Base-by-base conservation (phyloP, 1,284 basidiomycete species). In the Boletus smithii region DNA sequence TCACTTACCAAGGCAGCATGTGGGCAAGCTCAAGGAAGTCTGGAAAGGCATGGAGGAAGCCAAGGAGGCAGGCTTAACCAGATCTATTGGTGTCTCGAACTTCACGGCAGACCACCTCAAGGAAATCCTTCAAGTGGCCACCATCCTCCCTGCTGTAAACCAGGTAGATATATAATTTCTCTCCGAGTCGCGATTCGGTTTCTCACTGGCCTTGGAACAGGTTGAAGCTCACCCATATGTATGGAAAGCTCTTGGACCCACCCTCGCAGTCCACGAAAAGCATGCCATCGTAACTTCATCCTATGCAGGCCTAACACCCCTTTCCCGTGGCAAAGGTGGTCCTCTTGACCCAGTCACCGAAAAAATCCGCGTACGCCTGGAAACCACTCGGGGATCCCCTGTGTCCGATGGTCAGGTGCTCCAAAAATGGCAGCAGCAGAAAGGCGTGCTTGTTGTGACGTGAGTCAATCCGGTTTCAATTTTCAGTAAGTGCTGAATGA, bases 61-160 rank as follows among this genome's bases (percentile, higher is more conserved):
- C 41, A 76, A 87, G 66, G 68, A 69, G 39, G 80, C 80, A 38
- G 88, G 88, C 1, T 68, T 91, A 37, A 72, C 87, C 31, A 85
- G 77, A 65, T 83, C 81, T 33, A 88, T 95, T 49, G 92, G 92
- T 2, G 89, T 95, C 13, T 89, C 85, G 45, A 95, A 95, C 71
- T 93, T 86, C 66, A 76, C 73, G 14, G 73, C 83, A 16, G 69
- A 79, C 49, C 76, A 93, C 55, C 67, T 94, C 35, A 67, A 82
- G 50, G 76, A 77, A 43, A 69, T 92, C 31, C 60, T 88, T 23
- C 73, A 76, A 27, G 73, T 67, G 22, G 84, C 80, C 20, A 77
- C 71, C 23, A 66, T 88, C 31, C 57, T 74, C 4, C 90, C 91
- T 0, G 79, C 81, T 4, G 80, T 89, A 11, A 93, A 94, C 63